These are phyloP conservation scores for Botrytis byssoidea DNA, from an alignment of 2,329 filamentous ascomycete species.

Conservation along the genomic window DNA sequence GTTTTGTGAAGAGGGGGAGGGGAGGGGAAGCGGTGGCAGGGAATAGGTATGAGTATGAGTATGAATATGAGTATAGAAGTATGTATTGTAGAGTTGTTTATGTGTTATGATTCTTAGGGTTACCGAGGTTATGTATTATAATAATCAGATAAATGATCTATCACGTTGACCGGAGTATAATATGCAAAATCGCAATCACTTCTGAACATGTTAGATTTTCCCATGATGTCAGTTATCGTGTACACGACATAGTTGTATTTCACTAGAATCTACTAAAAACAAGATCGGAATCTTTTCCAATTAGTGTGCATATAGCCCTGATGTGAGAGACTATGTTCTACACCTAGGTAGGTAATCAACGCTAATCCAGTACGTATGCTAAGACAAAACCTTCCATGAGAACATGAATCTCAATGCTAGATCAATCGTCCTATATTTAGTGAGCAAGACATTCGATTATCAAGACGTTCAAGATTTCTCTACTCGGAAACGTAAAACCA, in stretches of 20 bases:
- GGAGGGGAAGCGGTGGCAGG: too few relatives aligned
- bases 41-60: not conserved
- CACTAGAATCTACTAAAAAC: fast-evolving
- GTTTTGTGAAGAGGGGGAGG: not conserved
- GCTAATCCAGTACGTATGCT: not conserved
- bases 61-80: not conserved
- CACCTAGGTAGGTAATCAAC: too few relatives aligned
- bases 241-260: not conserved
- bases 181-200: not conserved
- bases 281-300: not conserved
- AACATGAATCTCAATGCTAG: not conserved
- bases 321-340: not conserved
- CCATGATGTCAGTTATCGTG: not conserved
- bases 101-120: not conserved
- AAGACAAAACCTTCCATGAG: not conserved
- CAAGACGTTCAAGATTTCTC: fast-evolving
- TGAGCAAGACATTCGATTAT: not conserved
- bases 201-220: not conserved
- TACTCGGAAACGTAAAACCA: not conserved
- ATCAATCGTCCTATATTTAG: not conserved
- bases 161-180: not conserved
- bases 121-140: not conserved
- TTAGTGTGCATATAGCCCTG: not conserved
- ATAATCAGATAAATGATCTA: fast-evolving
- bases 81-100: not conserved